Evolutionary conservation across 257 asterid species (phyloP).

Genomic region (Solanum chilense): DNA sequence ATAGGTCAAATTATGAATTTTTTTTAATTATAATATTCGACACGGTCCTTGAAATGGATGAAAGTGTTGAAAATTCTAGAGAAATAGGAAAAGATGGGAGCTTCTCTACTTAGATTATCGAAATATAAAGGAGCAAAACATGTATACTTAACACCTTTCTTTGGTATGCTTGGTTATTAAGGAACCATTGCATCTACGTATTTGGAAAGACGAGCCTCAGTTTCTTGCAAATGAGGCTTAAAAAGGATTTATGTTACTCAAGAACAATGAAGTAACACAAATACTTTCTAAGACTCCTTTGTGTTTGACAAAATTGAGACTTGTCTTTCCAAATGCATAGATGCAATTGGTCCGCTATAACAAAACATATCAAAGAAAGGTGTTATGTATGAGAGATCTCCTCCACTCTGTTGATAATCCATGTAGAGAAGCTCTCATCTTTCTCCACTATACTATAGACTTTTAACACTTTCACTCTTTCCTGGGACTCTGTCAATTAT

Average conservation of each 20-base stretch:
- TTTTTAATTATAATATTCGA: no score
- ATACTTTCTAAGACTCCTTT: slow-evolving; percentile 39
- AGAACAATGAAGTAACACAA: slow-evolving; percentile 29
- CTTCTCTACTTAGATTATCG: slow-evolving; percentile 2
- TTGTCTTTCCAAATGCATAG: slow-evolving; percentile 56
- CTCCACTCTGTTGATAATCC: slow-evolving; percentile 35
- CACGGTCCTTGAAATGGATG: no score
- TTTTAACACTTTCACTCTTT: slow-evolving; percentile 51
- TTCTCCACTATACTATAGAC: slow-evolving; percentile 59
- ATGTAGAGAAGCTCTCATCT: slow-evolving; percentile 61
- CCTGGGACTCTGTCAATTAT: slow-evolving; percentile 56
- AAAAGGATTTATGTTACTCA: slow-evolving; percentile 30
- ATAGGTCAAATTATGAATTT: no score
- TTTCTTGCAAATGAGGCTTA: slow-evolving; percentile 35
- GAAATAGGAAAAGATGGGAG: slow-evolving; percentile 76
- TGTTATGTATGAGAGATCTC: slow-evolving; percentile 53
- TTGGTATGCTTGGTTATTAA: no score
- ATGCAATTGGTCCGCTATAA: slow-evolving; percentile 58
- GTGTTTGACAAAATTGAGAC: slow-evolving; percentile 51
- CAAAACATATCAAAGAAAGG: slow-evolving; percentile 80
- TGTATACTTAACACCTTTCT: no score
- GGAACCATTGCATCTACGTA: no score
- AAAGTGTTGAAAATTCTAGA: slow-evolving; percentile 30
- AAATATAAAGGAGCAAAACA: no score
- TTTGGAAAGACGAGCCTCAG: slow-evolving; percentile 44